Evolutionary conservation across 768 basidiomycete species (phyloP).

Genomic region (Boletellus ananiceps): DNA sequence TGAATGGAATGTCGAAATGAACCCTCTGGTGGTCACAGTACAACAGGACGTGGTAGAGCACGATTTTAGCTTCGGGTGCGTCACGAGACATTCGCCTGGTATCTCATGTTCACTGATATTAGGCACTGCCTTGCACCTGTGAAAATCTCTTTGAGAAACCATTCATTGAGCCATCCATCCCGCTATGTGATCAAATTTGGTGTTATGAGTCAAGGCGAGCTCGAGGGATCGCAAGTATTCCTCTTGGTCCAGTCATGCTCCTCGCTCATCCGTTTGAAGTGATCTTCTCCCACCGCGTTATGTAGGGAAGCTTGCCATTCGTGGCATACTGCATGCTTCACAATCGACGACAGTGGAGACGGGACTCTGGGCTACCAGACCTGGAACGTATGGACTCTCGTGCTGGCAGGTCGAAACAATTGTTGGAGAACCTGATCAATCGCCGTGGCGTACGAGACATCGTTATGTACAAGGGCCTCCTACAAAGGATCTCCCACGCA

Average conservation of each 20-base stretch:
- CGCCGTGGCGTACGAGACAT: conserved; percentile 34
- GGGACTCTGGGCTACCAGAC: conserved; percentile 55
- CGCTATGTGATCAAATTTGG: conserved; percentile 53
- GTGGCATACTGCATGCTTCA: conserved; percentile 52
- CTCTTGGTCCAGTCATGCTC: not conserved
- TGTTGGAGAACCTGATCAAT: conserved; percentile 41
- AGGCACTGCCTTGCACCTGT: conserved; percentile 57
- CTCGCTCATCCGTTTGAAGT: conserved; percentile 27
- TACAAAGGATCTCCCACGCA: conserved; percentile 24
- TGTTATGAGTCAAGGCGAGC: conserved; percentile 18
- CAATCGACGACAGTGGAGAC: conserved; percentile 41
- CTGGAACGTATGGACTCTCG: conserved; percentile 61
- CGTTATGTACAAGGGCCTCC: conserved; percentile 38
- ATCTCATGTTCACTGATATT: conserved; percentile 6
- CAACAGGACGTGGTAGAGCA: conserved; percentile 47
- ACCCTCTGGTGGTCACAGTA: conserved; percentile 59
- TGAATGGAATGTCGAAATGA: conserved; percentile 77
- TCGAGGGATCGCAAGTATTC: conserved; percentile 21
- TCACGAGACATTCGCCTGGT: conserved; percentile 7
- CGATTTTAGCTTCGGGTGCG: conserved; percentile 70
- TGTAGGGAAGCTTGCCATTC: conserved; percentile 61
- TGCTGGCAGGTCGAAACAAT: conserved; percentile 69
- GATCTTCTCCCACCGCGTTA: conserved; percentile 51
- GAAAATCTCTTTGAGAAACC: conserved; percentile 60
- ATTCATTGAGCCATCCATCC: conserved; percentile 60